Evolutionary conservation across 805 yeast genomes (phyloP).

Genomic region (Nakazawaea siamensis): DNA sequence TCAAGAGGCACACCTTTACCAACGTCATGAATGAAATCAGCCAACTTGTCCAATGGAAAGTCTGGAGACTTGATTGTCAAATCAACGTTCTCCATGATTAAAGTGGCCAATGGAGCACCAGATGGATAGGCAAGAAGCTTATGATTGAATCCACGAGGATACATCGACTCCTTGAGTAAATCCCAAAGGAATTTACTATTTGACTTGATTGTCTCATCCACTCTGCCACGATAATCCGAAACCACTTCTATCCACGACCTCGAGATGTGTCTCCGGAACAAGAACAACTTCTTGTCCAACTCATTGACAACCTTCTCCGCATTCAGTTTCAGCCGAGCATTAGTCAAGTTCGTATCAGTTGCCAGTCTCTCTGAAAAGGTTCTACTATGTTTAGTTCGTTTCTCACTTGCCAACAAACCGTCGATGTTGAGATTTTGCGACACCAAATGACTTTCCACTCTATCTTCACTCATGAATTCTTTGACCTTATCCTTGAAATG

Average conservation of each 20-base stretch:
- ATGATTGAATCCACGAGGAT: slow-evolving; percentile 34
- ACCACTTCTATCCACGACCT: slow-evolving; percentile 65
- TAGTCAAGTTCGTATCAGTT: no score
- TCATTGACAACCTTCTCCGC: slow-evolving; percentile 1
- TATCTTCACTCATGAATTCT: background rate
- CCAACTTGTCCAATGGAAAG: slow-evolving; percentile 41
- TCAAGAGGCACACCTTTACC: slow-evolving; percentile 83
- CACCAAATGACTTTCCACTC: slow-evolving; percentile 4
- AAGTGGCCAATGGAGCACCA: slow-evolving; percentile 45
- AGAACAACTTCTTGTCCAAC: slow-evolving; percentile 14
- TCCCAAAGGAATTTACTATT: slow-evolving; percentile 37
- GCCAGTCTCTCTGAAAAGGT: background rate
- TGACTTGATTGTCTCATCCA: slow-evolving; percentile 29
- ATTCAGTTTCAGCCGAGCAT: no score
- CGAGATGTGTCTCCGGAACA: slow-evolving; percentile 24
- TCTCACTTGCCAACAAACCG: slow-evolving; percentile 1
- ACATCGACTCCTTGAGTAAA: slow-evolving; percentile 19
- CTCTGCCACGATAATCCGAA: slow-evolving; percentile 32
- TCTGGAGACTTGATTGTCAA: slow-evolving; percentile 41
- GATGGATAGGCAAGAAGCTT: slow-evolving; percentile 37
- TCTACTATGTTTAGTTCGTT: background rate
- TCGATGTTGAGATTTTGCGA: slow-evolving; percentile 3
- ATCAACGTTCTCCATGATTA: slow-evolving; percentile 39
- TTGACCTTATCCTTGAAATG: slow-evolving; percentile 11
- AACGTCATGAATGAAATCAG: slow-evolving; percentile 54